Percentiles rank a stretch among this genome's conserved stretches.
These are phyloP conservation scores for Plantago major DNA, from an alignment of 257 asterid species.

Conservation along the genomic window DNA sequence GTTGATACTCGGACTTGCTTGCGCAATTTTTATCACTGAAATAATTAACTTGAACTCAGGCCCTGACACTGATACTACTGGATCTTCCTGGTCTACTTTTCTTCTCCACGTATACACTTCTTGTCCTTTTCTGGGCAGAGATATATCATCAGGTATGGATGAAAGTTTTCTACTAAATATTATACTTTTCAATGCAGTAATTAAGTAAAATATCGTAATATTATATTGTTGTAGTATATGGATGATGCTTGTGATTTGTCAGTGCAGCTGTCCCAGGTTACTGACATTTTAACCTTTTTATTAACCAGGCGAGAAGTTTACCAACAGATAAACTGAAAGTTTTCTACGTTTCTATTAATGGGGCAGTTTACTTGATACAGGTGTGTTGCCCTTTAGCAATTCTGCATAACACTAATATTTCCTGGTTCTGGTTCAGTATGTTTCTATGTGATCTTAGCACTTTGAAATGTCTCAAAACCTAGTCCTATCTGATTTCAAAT, in stretches of 20 bases:
- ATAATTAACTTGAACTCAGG: constrained; percentile 35
- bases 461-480: too few species aligned
- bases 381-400: constrained; percentile 33
- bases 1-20: constrained; percentile 5
- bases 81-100: constrained; percentile 91
- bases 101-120: constrained; percentile 89
- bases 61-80: constrained; percentile 52
- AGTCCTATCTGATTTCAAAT: too few species aligned
- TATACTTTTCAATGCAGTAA: background rate
- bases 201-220: background rate
- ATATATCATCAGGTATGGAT: constrained; percentile 84
- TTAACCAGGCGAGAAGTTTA: constrained; percentile 84
- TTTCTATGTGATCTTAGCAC: background rate
- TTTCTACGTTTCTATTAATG: constrained; percentile 55
- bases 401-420: constrained; percentile 16
- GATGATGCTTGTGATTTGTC: constrained; percentile 20
- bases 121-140: constrained; percentile 94
- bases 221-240: constrained; percentile 3
- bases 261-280: constrained; percentile 17
- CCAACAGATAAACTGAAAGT: constrained; percentile 86
- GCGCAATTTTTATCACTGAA: constrained; percentile 8
- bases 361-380: constrained; percentile 76
- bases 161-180: constrained; percentile 15
- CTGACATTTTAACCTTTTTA: constrained; percentile 27
- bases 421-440: constrained; percentile 8